Conservation (phyloP, 179 eudicot species). For the Amaranthus tricolor region DNA sequence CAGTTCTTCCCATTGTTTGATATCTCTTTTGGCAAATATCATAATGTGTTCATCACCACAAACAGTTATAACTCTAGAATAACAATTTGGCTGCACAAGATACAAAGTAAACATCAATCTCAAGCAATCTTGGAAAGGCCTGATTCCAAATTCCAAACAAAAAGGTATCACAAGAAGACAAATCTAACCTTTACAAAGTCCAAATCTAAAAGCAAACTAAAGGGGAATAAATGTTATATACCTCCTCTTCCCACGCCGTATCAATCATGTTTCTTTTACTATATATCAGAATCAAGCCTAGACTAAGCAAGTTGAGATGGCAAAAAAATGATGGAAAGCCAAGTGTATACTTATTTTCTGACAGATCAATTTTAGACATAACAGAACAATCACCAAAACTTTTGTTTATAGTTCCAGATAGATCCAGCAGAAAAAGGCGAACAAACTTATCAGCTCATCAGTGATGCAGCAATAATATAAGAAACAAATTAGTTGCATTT, state of each 20-base stretch:
- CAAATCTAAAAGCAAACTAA: background rate
- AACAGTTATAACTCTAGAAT: conserved; percentile 85
- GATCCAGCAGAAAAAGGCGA: background rate
- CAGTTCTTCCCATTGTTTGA: conserved; percentile 83
- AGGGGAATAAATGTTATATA: background rate
- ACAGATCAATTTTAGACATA: background rate
- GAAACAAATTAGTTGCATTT: background rate
- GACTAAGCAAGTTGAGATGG: background rate
- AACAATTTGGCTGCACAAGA: conserved; percentile 91
- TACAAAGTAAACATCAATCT: conserved; percentile 7
- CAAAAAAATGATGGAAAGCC: background rate
- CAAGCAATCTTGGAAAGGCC: background rate
- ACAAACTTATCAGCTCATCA: background rate
- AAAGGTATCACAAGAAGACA: background rate
- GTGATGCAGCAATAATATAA: background rate
- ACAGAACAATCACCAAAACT: background rate
- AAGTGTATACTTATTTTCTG: background rate
- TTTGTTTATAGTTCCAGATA: conserved; percentile 3
- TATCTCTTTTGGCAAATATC: conserved; percentile 93
- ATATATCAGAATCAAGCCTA: background rate
- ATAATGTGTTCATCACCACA: conserved; percentile 84
- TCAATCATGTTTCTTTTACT: background rate
- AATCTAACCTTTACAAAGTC: background rate
- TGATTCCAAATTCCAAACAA: conserved; percentile 12
- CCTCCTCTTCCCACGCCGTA: background rate